These are phyloP conservation scores for Passalora sequoiae DNA, from an alignment of 2,329 filamentous ascomycete species.

Conservation along the genomic window DNA sequence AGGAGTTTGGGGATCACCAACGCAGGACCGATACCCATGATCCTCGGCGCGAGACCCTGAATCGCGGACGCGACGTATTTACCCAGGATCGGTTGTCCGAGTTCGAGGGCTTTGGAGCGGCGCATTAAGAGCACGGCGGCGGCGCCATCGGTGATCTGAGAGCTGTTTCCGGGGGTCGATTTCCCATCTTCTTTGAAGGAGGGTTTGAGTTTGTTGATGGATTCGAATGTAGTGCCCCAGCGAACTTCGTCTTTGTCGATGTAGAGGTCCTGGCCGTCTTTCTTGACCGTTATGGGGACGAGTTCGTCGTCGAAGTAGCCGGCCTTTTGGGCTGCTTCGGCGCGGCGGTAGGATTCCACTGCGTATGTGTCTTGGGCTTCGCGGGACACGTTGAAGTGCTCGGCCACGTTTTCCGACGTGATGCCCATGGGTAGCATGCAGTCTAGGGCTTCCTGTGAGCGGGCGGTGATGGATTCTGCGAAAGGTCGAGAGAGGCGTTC, in stretches of 20 bases:
- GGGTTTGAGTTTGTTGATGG: slow-evolving; percentile 72
- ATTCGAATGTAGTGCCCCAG: slow-evolving; percentile 61
- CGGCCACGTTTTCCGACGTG: slow-evolving; percentile 81
- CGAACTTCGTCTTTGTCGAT: slow-evolving; percentile 64
- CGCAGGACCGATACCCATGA: slow-evolving; percentile 86
- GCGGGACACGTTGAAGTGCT: slow-evolving; percentile 65
- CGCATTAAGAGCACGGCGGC: slow-evolving; percentile 79
- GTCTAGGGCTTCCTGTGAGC: slow-evolving; percentile 65
- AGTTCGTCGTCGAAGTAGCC: slow-evolving; percentile 74
- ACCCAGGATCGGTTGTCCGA: slow-evolving; percentile 65
- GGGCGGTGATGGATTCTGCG: slow-evolving; percentile 66
- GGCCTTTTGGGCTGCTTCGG: slow-evolving; percentile 60
- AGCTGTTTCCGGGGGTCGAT: slow-evolving; percentile 72
- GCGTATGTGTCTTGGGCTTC: slow-evolving; percentile 79
- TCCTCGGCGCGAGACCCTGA: slow-evolving; percentile 66
- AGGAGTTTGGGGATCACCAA: slow-evolving; percentile 78
- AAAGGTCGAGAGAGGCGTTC: slow-evolving; percentile 69
- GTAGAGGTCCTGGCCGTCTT: slow-evolving; percentile 51
- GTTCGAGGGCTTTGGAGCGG: slow-evolving; percentile 66
- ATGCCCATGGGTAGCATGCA: slow-evolving; percentile 92
- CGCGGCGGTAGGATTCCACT: slow-evolving; percentile 65
- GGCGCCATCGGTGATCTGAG: slow-evolving; percentile 82
- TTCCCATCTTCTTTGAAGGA: slow-evolving; percentile 70
- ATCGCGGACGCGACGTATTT: slow-evolving; percentile 65
- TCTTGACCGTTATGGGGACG: slow-evolving; percentile 59